phyloP scores from a whole-genome alignment of 176 grass and related monocot genomes.

The Eleusine coracana region DNA sequence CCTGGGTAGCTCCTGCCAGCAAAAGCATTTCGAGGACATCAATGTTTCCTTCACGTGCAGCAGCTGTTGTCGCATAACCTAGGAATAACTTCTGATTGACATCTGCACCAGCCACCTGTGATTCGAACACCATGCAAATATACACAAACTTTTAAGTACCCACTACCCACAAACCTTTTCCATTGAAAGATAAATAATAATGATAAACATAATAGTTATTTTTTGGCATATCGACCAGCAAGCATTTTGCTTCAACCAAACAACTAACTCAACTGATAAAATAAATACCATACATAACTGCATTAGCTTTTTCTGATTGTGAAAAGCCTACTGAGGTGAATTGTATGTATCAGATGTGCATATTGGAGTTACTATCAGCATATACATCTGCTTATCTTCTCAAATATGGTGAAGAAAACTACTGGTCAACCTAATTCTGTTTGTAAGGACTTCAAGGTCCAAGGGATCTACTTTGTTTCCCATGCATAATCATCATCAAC shows the following conservation, averaged over 20 bases:
- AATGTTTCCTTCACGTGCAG: constrained; percentile 55
- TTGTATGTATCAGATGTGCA: not conserved
- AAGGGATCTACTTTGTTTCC: constrained; percentile 16
- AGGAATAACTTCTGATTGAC: constrained; percentile 67
- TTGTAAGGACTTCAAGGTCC: not conserved
- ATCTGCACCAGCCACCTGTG: constrained; percentile 53
- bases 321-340: not conserved
- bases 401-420: constrained; percentile 6
- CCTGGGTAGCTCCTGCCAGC: constrained; percentile 45
- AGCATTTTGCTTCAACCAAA: too few relatives aligned
- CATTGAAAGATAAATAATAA: not conserved
- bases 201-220: too few relatives aligned
- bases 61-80: constrained; percentile 66
- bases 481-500: constrained; percentile 16
- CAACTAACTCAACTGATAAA: not conserved
- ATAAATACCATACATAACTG: not conserved
- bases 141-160: not conserved
- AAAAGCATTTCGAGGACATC: constrained; percentile 58
- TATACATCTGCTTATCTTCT: constrained; percentile 14
- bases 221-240: too few relatives aligned
- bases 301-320: not conserved
- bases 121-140: not conserved
- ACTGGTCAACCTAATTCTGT: constrained; percentile 1
- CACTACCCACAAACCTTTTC: not conserved
- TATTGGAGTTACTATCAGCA: not conserved